Base-by-base conservation (phyloP, 768 basidiomycete genomes). In the Podaxis sp. region DNA sequence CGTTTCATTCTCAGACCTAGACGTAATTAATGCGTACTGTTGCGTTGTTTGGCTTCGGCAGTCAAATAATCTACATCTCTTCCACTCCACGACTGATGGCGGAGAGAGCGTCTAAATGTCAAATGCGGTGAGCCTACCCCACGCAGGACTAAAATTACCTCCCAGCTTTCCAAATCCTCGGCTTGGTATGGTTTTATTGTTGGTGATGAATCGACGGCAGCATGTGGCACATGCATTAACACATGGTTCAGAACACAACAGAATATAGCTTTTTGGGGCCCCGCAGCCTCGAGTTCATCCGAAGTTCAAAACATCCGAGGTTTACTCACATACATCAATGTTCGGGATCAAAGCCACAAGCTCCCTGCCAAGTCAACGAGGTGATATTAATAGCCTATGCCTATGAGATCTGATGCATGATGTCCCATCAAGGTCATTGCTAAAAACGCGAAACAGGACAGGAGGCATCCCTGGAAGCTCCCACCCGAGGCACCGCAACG, bases 261-360 rank as follows among this genome's bases (percentile, higher is more conserved):
- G 30, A 33, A 33, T 33, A 28, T 30, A 13, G 17, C 51, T n/a
- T 10, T n/a, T 22, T 26, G 4, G 51, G 7, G 17, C 51, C 51
- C 15, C 26, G 51, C 26, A 57, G 24, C 28, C 26, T 44, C 22
- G 24, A 41, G 51, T 53, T 26, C 30, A 15, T 53, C 17, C 30
- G 51, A 22, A 40, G 36, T 10, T 11, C 38, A 56, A 56, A 56
- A 24, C 54, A 56, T 56, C 44, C 26, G 58, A 50, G 50, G 36
- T 51, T 58, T 52, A 60, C 37, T 56, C 54, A 15, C 53, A 36
- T 11, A 12, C n/a, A 40, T 24, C 12, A 38, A 24, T 12, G 26
- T 50, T 10, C 24, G 24, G 26, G 49, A 24, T 50, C 49, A 40
- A 54, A 33, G 11, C 30, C 49, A 24, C 49, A 22, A 15, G 22